phyloP scores from a whole-genome alignment of 495 filamentous ascomycete genomes.

The Oidiodendron maius region DNA sequence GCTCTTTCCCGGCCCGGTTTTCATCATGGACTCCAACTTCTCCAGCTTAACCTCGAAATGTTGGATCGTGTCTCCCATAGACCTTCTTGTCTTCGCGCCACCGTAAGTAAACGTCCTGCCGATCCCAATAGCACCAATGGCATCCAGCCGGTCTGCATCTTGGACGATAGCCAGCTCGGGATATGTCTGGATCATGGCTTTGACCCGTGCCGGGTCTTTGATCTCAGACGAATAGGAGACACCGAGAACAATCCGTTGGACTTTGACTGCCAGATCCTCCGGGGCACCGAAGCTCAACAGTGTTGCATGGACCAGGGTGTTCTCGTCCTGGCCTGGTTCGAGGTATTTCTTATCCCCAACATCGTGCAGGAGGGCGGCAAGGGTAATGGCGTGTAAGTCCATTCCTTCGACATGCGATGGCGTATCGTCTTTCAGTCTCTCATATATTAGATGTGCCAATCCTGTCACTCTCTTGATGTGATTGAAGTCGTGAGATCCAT shows the following conservation, averaged over 20 bases:
- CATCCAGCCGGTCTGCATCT: slow-evolving; percentile 86
- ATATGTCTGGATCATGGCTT: slow-evolving; percentile 36
- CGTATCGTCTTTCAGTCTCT: slow-evolving; percentile 7
- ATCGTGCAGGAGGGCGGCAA: slow-evolving; percentile 79
- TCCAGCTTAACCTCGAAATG: slow-evolving; percentile 81
- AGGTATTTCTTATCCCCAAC: slow-evolving; percentile 83
- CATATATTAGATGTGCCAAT: slow-evolving; percentile 60
- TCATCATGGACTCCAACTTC: slow-evolving; percentile 73
- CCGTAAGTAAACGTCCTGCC: slow-evolving; percentile 73
- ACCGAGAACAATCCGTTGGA: slow-evolving; percentile 64
- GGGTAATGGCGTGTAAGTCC: slow-evolving; percentile 54
- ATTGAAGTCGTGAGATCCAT: slow-evolving; percentile 77
- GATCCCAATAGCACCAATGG: slow-evolving; percentile 79
- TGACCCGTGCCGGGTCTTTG: slow-evolving; percentile 46
- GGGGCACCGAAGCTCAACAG: slow-evolving; percentile 52
- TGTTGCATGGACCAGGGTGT: slow-evolving; percentile 48
- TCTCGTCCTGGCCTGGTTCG: slow-evolving; percentile 39
- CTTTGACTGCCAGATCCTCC: slow-evolving; percentile 46
- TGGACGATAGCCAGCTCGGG: slow-evolving; percentile 82
- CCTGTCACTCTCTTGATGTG: slow-evolving; percentile 77
- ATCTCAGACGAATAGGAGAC: slow-evolving; percentile 76
- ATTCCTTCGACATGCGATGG: slow-evolving; percentile 27
- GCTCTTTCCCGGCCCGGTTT: slow-evolving; percentile 63
- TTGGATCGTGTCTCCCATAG: slow-evolving; percentile 56
- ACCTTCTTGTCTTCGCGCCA: slow-evolving; percentile 39